A percentile compares a stretch with the other conserved stretches of the same genome.
phyloP scores from a whole-genome alignment of 2,329 filamentous ascomycete genomes.

The Colletotrichum tanaceti region DNA sequence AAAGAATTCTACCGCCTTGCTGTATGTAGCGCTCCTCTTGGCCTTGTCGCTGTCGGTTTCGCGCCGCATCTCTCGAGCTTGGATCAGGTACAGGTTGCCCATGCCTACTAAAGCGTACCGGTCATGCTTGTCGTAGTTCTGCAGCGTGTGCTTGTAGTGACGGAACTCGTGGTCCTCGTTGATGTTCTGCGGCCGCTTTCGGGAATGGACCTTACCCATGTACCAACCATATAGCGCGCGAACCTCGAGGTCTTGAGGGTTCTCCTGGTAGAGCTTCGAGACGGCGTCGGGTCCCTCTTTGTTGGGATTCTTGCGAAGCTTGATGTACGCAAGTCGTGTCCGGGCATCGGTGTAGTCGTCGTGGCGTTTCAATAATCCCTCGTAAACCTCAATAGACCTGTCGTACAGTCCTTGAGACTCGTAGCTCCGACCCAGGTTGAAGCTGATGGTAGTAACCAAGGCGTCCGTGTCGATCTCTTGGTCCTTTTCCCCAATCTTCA shows the following conservation, averaged over 20 bases:
- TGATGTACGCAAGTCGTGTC: constrained; percentile 89
- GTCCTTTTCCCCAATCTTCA: constrained; percentile 81
- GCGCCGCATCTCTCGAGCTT: constrained; percentile 93
- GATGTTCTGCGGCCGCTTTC: constrained; percentile 83
- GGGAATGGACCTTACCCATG: constrained; percentile 80
- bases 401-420: constrained; percentile 85
- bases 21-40: constrained; percentile 87
- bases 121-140: constrained; percentile 96
- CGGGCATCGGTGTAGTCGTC: constrained; percentile 92
- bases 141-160: constrained; percentile 95
- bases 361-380: constrained; percentile 85
- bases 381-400: constrained; percentile 88
- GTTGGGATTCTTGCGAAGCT: constrained; percentile 80
- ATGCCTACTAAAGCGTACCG: constrained; percentile 96
- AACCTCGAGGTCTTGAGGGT: constrained; percentile 88
- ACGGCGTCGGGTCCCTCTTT: constrained; percentile 90
- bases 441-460: constrained; percentile 94
- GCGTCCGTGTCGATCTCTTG: constrained; percentile 86
- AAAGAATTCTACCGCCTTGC: constrained; percentile 96
- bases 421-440: constrained; percentile 93
- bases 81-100: constrained; percentile 90
- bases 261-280: constrained; percentile 84
- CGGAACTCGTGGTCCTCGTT: constrained; percentile 91
- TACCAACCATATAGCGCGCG: constrained; percentile 96
- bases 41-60: constrained; percentile 91